These are phyloP conservation scores for Cystobasidium sp. DNA, from an alignment of 1,284 basidiomycete genomes.

Conservation along the genomic window DNA sequence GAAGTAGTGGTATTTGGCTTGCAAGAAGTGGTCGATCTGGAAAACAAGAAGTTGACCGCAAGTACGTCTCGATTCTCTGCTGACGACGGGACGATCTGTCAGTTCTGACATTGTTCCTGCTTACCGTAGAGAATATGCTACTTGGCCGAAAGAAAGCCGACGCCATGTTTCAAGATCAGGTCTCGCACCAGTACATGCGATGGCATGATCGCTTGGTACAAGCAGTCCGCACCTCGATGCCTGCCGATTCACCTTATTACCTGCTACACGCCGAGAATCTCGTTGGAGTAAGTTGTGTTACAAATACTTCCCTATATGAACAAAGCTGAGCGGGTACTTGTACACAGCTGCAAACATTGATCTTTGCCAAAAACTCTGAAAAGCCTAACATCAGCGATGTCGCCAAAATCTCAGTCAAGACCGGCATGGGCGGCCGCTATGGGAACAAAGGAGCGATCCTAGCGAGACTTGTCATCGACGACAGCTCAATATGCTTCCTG, in stretches of 20 bases:
- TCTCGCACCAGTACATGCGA: slow-evolving; percentile 73
- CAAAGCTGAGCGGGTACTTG: neutral
- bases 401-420: slow-evolving; percentile 78
- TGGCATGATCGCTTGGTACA: slow-evolving; percentile 82
- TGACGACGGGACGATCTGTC: slow-evolving; percentile 13
- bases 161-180: slow-evolving; percentile 61
- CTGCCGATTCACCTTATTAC: slow-evolving; percentile 64
- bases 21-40: slow-evolving; percentile 93
- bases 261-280: slow-evolving; percentile 84
- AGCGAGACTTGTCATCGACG: slow-evolving; percentile 84
- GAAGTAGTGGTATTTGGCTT: slow-evolving; percentile 93
- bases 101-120: neutral
- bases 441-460: slow-evolving; percentile 98
- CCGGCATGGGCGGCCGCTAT: slow-evolving; percentile 88
- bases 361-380: slow-evolving; percentile 77
- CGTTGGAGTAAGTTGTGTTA: slow-evolving; percentile 64
- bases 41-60: slow-evolving; percentile 85
- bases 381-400: slow-evolving; percentile 67
- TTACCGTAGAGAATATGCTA: slow-evolving; percentile 69
- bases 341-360: slow-evolving; percentile 72
- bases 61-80: slow-evolving; percentile 59
- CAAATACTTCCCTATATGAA: neutral
- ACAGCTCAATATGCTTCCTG: slow-evolving; percentile 89
- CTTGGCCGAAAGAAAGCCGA: slow-evolving; percentile 72
- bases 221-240: slow-evolving; percentile 62